A percentile compares a stretch with the other conserved stretches of the same genome.
Conservation (phyloP, 2,329 filamentous ascomycete genomes). For the Diplodia intermedia region DNA sequence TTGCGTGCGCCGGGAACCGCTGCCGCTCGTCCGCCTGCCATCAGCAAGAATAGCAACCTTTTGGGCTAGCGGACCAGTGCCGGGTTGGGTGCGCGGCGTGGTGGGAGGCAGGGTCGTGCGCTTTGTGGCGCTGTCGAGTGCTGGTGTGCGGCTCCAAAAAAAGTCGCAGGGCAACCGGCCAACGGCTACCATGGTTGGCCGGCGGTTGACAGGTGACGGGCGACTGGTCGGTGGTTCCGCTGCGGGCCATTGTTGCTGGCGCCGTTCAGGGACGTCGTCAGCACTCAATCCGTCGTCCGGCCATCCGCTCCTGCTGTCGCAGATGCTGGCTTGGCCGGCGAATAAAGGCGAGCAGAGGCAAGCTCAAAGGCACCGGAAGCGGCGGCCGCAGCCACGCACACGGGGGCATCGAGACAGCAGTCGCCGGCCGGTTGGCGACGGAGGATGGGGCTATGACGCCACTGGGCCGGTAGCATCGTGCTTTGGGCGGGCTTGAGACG, state of each 20-base stretch:
- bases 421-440: neutral
- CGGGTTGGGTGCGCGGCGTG: neutral
- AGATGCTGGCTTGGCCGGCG: neutral
- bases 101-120: neutral
- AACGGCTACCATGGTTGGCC: neutral
- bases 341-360: neutral
- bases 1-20: neutral
- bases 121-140: neutral
- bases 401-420: neutral
- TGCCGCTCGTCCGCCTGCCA: constrained; percentile 1
- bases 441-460: constrained; percentile 17
- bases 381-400: neutral
- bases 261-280: neutral
- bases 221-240: neutral
- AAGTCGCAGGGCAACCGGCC: neutral
- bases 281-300: neutral
- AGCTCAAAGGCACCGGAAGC: neutral
- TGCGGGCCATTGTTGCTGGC: constrained; percentile 2
- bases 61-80: constrained; percentile 10
- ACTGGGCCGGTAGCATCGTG: constrained; percentile 2
- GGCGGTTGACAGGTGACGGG: neutral
- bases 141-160: constrained; percentile 23
- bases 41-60: neutral
- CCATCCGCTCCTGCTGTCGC: constrained; percentile 2
- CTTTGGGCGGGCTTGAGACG: neutral